These are phyloP conservation scores for Lentinula detonsa DNA, from an alignment of 768 basidiomycete species.

Conservation along the genomic window DNA sequence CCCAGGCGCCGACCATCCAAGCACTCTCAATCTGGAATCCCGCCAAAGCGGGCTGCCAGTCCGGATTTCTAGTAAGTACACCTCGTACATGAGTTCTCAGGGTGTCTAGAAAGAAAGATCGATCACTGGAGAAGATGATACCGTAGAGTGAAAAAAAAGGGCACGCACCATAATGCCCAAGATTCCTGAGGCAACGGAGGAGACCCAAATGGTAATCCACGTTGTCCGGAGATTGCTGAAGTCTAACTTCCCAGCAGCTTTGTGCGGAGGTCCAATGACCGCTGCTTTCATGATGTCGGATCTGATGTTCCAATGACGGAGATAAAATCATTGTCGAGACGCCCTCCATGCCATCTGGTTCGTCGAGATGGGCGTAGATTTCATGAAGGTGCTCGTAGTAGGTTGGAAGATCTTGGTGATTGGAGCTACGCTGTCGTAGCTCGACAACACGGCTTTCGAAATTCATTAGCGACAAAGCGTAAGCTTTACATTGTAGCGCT, in stretches of 20 bases:
- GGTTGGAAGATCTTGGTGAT: slow-evolving; percentile 46
- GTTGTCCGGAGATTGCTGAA: slow-evolving; percentile 89
- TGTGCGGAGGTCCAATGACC: slow-evolving; percentile 98
- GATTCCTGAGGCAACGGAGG: slow-evolving; percentile 82
- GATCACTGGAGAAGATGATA: neutral
- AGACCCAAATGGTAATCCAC: slow-evolving; percentile 86
- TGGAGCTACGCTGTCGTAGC: slow-evolving; percentile 34
- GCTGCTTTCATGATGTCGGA: slow-evolving; percentile 95
- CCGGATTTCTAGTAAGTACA: slow-evolving; percentile 76
- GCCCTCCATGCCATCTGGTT: slow-evolving; percentile 99
- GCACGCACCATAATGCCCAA: slow-evolving; percentile 90
- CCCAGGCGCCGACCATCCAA: slow-evolving; percentile 96
- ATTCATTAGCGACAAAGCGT: slow-evolving; percentile 90
- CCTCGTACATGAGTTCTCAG: slow-evolving; percentile 92
- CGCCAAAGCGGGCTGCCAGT: slow-evolving; percentile 73
- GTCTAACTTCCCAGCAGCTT: slow-evolving; percentile 96
- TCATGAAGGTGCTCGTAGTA: slow-evolving; percentile 91
- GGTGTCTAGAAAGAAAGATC: slow-evolving; percentile 56
- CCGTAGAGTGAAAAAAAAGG: neutral
- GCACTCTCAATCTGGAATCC: slow-evolving; percentile 91
- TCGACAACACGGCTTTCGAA: slow-evolving; percentile 80
- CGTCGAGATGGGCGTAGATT: slow-evolving; percentile 93
- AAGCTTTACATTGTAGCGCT: slow-evolving; percentile 91
- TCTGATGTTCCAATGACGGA: slow-evolving; percentile 91
- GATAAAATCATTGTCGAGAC: slow-evolving; percentile 83